Evolutionary conservation across 768 basidiomycete species (phyloP).

Genomic region (Phylloporus sp.): DNA sequence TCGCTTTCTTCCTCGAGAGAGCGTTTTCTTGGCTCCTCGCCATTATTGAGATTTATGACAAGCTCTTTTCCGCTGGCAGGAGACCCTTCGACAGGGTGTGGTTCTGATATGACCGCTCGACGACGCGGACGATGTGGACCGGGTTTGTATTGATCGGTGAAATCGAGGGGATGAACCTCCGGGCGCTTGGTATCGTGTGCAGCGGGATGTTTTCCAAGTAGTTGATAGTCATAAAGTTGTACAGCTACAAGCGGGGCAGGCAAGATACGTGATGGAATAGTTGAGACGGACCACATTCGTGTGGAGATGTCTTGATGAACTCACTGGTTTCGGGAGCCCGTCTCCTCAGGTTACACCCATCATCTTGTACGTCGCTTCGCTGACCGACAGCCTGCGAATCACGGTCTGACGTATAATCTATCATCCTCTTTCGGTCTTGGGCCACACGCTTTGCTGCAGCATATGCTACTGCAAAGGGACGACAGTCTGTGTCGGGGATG

Average conservation of each 20-base stretch:
- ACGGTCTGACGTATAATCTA: constrained; percentile 24
- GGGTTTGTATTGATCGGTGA: constrained; percentile 37
- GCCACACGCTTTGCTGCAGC: constrained; percentile 57
- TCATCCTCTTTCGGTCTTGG: constrained; percentile 33
- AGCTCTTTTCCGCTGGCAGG: constrained; percentile 29
- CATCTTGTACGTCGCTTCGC: constrained; percentile 30
- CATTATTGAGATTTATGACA: constrained; percentile 18
- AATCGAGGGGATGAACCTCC: constrained; percentile 24
- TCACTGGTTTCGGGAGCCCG: constrained; percentile 44
- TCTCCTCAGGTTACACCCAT: constrained; percentile 38
- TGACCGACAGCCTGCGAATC: constrained; percentile 23
- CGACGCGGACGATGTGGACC: constrained; percentile 17
- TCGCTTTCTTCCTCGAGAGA: constrained; percentile 42
- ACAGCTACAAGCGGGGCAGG: constrained; percentile 22
- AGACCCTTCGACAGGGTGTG: constrained; percentile 13
- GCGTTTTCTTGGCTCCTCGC: constrained; percentile 38
- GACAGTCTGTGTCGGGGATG: constrained; percentile 76
- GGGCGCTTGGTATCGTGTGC: constrained; percentile 16
- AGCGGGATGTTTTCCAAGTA: constrained; percentile 11
- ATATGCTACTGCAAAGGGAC: constrained; percentile 87
- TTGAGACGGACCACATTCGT: constrained; percentile 21
- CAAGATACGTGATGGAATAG: constrained; percentile 24
- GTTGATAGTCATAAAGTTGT: constrained; percentile 18
- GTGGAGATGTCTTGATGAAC: constrained; percentile 24
- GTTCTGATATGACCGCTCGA: constrained; percentile 6